Percentiles rank a stretch among this genome's conserved stretches.
Conservation (phyloP, 768 basidiomycete genomes). For the Rhizopogon vinicolor region DNA sequence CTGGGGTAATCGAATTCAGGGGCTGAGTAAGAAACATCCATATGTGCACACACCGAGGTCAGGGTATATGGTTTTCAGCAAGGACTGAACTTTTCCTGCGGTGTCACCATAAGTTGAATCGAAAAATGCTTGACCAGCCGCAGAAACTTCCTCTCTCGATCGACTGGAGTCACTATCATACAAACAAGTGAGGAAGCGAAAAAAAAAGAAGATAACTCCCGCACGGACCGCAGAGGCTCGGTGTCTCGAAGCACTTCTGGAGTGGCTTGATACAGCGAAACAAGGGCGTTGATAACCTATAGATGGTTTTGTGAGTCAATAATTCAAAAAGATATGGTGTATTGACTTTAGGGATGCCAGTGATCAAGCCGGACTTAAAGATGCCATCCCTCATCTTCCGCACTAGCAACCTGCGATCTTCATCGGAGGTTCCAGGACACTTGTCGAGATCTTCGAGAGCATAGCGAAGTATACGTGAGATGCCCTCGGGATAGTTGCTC, state of each 20-base stretch:
- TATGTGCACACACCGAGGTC: slow-evolving; percentile 48
- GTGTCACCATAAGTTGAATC: slow-evolving; percentile 52
- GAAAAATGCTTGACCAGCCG: slow-evolving; percentile 41
- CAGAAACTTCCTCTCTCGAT: slow-evolving; percentile 38
- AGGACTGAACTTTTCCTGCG: slow-evolving; percentile 38
- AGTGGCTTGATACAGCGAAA: slow-evolving; percentile 44
- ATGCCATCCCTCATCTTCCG: slow-evolving; percentile 57
- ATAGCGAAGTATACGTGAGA: slow-evolving; percentile 49
- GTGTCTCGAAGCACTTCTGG: slow-evolving; percentile 50
- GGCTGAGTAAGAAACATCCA: neutral
- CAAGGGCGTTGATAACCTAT: slow-evolving; percentile 56
- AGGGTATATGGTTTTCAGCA: slow-evolving; percentile 52
- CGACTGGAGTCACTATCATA: slow-evolving; percentile 34
- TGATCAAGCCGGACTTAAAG: slow-evolving; percentile 55
- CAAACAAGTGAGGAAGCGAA: neutral
- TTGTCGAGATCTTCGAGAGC: slow-evolving; percentile 41
- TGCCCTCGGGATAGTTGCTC: slow-evolving; percentile 54
- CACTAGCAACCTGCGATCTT: slow-evolving; percentile 39
- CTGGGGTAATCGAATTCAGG: slow-evolving; percentile 25
- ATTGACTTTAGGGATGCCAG: slow-evolving; percentile 53
- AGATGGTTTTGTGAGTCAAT: neutral
- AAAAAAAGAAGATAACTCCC: neutral
- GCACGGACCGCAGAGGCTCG: slow-evolving; percentile 39
- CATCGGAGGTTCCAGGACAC: slow-evolving; percentile 15
- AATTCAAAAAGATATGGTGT: neutral